These are phyloP conservation scores for Cryptomeria japonica DNA, from an alignment of 75 land plant species.

Conservation along the genomic window DNA sequence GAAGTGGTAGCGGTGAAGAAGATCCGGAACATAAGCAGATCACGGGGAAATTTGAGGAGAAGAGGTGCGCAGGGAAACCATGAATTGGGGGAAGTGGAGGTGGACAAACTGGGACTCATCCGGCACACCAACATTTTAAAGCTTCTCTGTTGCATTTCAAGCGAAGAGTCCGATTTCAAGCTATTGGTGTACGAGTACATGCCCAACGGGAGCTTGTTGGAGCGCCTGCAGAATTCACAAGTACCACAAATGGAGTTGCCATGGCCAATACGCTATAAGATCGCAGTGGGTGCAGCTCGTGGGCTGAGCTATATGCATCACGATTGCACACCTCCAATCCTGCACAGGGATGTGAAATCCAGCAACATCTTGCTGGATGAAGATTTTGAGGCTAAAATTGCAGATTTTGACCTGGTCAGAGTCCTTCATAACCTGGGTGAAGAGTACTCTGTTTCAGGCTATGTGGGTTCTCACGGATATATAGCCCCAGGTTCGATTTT, in stretches of 20 bases:
- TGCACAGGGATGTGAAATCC: constrained; percentile 35
- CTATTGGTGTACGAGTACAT: no score
- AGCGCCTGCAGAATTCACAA: constrained; percentile 43
- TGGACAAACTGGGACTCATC: no score
- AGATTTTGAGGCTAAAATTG: constrained; percentile 22
- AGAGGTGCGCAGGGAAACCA: not conserved
- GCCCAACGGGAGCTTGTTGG: constrained; percentile 43
- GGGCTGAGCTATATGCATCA: constrained; percentile 36
- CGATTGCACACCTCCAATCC: constrained; percentile 16
- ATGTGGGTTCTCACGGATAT: constrained; percentile 36
- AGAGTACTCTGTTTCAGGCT: constrained; percentile 16
- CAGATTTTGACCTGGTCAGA: constrained; percentile 33
- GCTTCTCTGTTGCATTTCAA: no score
- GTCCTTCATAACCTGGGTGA: not conserved
- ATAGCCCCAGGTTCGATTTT: constrained; percentile 35
- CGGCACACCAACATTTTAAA: no score
- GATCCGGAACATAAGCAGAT: constrained; percentile 33
- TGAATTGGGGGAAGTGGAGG: constrained; percentile 21
- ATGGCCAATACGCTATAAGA: constrained; percentile 14
- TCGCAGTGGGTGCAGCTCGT: constrained; percentile 27
- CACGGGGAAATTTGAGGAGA: not conserved
- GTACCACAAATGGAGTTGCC: not conserved
- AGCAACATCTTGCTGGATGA: constrained; percentile 33
- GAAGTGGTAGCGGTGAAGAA: constrained; percentile 82
- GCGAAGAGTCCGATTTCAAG: no score